Evolutionary conservation across 2,329 filamentous ascomycete species (phyloP), one percentile per base, ranked within the genome.

Genomic region (Sclerotinia sclerotiorum): DNA sequence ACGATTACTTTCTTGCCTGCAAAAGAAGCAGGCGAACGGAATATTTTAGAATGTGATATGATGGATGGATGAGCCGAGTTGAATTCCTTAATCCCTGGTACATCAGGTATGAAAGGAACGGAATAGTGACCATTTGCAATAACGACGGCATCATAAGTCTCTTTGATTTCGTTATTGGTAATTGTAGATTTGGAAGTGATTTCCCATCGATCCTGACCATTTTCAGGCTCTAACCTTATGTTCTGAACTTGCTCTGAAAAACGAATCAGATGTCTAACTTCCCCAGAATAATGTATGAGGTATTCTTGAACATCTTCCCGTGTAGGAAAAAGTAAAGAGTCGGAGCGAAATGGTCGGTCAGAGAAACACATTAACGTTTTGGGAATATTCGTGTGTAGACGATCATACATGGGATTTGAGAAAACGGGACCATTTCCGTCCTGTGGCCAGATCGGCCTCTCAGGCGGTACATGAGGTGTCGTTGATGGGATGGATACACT

Each of bases 351-450:
- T 0, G 84, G 77, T 8, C 86, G 81, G 72, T 94, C 90, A 5
- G 89, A 89, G 78, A 89, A 97, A 5, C 84, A 82, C 94, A 98
- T 98, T 65, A 97, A 78, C 0, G 84, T 82, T 69, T 90, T 87
- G 0, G 93, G 91, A 60, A 97, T 93, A 78, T 98, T 98, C 29
- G 94, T 93, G 75, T 97, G 90, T 21, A 97, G 82, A 32, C 84
- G 81, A 60, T 93, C 87, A 78, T 97, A 97, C 79, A 97, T 87
- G 3, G 94, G 91, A 24, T 91, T 92, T n/a, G 92, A 83, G 75
- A 94, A 97, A 2, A 88, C 78, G 7, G 90, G 69, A 44, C 72
- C 72, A 66, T 24, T 71, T 72, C 71, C 65, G 21, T 73, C 71
- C 58, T 76, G 74, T 24, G 78, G 76, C 81, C 83, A 86, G 68